Conservation (phyloP, 306 rosid species). For the Betula pendula region DNA sequence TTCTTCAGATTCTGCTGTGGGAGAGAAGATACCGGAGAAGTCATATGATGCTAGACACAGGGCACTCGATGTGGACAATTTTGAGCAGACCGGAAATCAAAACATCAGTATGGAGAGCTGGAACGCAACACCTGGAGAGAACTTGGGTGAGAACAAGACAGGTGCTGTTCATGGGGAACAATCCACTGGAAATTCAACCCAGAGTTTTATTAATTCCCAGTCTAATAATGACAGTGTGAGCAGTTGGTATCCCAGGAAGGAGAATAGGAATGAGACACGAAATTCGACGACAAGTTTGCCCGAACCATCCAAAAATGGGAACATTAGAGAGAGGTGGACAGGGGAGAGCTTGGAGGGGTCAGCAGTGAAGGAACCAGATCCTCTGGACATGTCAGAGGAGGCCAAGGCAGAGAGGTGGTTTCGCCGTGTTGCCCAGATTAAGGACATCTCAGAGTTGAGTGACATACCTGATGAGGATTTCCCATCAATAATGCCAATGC, state of each 20-base stretch:
- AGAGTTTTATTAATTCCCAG: constrained; percentile 22
- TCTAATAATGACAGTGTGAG: constrained; percentile 11
- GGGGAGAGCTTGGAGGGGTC: constrained; percentile 97
- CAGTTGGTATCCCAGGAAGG: constrained; percentile 17
- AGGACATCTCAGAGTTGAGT: constrained; percentile 94
- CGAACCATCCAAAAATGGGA: constrained; percentile 40
- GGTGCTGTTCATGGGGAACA: constrained; percentile 30
- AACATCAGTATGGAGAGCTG: constrained; percentile 22
- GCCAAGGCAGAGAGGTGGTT: constrained; percentile 99
- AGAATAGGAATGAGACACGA: constrained; percentile 20
- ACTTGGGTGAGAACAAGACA: constrained; percentile 26
- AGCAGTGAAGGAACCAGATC: constrained; percentile 89
- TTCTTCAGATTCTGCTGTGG: constrained; percentile 8
- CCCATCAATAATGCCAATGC: constrained; percentile 99
- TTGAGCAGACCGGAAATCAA: constrained; percentile 28
- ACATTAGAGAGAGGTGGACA: constrained; percentile 50
- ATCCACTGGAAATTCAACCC: constrained; percentile 33
- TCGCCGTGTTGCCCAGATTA: constrained; percentile 89
- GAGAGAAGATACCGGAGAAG: constrained; percentile 34
- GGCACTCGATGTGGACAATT: constrained; percentile 7
- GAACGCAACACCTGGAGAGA: constrained; percentile 28
- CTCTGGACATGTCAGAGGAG: constrained; percentile 97
- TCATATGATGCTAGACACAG: constrained; percentile 30
- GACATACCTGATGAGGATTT: constrained; percentile 98
- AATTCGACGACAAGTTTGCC: constrained; percentile 36